Evolutionary conservation across 2,329 filamentous ascomycete species (phyloP).

Genomic region (Sarocladium brachiariae): DNA sequence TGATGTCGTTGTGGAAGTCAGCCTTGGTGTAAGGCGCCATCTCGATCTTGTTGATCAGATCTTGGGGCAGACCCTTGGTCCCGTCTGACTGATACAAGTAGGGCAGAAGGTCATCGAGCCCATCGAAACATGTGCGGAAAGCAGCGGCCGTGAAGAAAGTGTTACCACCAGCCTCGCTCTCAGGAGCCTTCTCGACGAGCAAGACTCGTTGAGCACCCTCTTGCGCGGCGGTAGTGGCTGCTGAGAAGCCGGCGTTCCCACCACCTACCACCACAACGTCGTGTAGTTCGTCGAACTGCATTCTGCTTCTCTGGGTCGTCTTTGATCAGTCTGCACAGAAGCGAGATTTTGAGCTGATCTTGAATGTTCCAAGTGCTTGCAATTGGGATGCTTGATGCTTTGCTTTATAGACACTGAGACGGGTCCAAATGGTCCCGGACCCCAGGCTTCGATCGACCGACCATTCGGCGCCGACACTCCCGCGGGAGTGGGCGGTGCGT

Average conservation of each 20-base stretch:
- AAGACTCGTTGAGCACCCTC: conserved; percentile 37
- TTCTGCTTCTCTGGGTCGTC: neutral
- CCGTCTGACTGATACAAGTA: conserved; percentile 3
- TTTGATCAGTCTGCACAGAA: neutral
- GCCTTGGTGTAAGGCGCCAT: conserved; percentile 46
- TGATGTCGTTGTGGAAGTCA: conserved; percentile 50
- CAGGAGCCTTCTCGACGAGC: conserved; percentile 53
- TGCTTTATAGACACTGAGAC: too few species aligned
- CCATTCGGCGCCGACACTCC: too few species aligned
- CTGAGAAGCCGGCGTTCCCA: conserved; percentile 58
- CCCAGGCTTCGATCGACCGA: too few species aligned
- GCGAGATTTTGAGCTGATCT: neutral
- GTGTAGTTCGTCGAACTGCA: conserved; percentile 5
- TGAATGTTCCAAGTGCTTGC: too few species aligned
- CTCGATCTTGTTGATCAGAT: conserved; percentile 50
- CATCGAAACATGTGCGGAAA: conserved; percentile 49
- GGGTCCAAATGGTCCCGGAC: too few species aligned
- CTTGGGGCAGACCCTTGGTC: conserved; percentile 1
- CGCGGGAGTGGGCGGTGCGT: too few species aligned
- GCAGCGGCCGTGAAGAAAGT: conserved; percentile 60
- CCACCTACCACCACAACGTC: conserved; percentile 51
- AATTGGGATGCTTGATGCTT: too few species aligned
- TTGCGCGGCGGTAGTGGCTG: conserved; percentile 50
- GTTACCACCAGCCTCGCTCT: conserved; percentile 56
- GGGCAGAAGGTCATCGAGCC: conserved; percentile 50